phyloP scores from a whole-genome alignment of 2,329 filamentous ascomycete genomes.

The Chrysosporium queenslandicum region DNA sequence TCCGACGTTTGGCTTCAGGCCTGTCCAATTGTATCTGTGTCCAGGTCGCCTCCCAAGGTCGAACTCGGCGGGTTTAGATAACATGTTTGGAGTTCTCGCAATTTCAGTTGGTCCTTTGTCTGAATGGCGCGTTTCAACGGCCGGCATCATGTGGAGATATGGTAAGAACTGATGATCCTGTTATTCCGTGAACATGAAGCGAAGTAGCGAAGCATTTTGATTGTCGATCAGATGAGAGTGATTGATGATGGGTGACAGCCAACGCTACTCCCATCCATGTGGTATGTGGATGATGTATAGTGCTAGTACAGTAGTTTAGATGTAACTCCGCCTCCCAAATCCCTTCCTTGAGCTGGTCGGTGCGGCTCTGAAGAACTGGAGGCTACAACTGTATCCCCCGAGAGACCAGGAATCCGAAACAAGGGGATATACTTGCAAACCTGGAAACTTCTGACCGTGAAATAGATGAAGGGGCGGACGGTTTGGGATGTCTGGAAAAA shows the following conservation, averaged over 20 bases:
- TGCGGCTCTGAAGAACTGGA: neutral
- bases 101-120: neutral
- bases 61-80: no score
- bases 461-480: neutral
- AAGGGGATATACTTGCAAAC: neutral
- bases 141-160: neutral
- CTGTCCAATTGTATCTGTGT: no score
- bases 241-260: no score
- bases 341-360: no score
- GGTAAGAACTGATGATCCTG: neutral
- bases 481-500: neutral
- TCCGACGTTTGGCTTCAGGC: no score
- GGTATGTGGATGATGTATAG: no score
- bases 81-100: neutral
- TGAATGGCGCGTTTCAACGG: neutral
- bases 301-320: no score
- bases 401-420: conserved; percentile 1
- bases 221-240: neutral
- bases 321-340: no score
- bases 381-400: neutral
- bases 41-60: neutral
- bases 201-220: neutral
- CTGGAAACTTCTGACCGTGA: neutral
- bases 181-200: neutral
- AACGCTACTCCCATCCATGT: no score